phyloP scores from a whole-genome alignment of 2,329 filamentous ascomycete species.

The Aspergillus neotritici region DNA sequence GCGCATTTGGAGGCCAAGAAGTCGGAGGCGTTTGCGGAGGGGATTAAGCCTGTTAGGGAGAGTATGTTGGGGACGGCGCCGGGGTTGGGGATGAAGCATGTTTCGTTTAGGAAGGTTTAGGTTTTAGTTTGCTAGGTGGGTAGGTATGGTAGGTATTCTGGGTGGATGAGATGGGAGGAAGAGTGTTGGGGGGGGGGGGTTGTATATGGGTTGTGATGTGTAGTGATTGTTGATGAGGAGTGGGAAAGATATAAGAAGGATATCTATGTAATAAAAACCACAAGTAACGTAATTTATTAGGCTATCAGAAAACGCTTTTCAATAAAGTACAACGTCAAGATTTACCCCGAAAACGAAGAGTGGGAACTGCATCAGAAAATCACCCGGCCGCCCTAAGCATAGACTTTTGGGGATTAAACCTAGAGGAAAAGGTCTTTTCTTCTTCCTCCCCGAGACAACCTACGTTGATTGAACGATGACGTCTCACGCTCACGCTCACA shows the following conservation, averaged over 20 bases:
- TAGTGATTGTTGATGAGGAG: constrained; percentile 1
- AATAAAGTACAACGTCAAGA: constrained; percentile 32
- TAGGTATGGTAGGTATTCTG: too few species aligned
- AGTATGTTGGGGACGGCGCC: constrained; percentile 33
- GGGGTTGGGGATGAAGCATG: constrained; percentile 44
- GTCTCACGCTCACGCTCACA: constrained; percentile 40
- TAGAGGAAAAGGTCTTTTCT: constrained; percentile 1
- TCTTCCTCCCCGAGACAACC: constrained; percentile 11
- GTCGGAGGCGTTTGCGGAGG: constrained; percentile 41
- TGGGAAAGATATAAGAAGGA: too few species aligned
- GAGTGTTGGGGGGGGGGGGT: constrained; percentile 1
- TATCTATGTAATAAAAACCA: too few species aligned
- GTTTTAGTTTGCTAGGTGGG: too few species aligned
- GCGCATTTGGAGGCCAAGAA: constrained; percentile 45
- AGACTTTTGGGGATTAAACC: constrained; percentile 9
- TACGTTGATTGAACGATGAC: constrained; percentile 5
- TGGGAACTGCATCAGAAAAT: constrained; percentile 14
- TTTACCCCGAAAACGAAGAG: constrained; percentile 12
- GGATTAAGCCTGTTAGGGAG: constrained; percentile 39
- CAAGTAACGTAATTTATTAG: not conserved
- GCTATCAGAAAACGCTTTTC: constrained; percentile 18
- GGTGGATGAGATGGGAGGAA: too few species aligned
- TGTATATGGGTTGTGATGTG: not conserved
- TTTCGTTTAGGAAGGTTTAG: constrained; percentile 33
- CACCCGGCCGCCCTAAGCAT: constrained; percentile 14